Evolutionary conservation across 257 asterid species (phyloP), one percentile per base, ranked within the genome.

Genomic region (Anisodus tanguticus): DNA sequence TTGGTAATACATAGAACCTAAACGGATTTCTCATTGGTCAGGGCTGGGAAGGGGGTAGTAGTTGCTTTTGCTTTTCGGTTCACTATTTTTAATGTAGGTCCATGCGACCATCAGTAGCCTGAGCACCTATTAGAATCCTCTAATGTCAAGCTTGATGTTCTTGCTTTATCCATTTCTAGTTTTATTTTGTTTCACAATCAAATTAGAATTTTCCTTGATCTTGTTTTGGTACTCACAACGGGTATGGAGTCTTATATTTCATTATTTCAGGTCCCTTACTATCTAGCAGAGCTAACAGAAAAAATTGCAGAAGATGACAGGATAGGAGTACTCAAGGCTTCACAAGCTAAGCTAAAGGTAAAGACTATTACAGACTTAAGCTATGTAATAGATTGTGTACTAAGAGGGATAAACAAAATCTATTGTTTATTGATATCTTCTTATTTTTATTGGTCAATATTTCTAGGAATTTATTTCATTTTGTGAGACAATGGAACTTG

Each of bases 401-500:
- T 9, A 0, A 47, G 69, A 45, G 13, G 6, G 51, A 69, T 66
- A 49, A 74, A 5, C 8, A 10, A 11, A 72, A 72, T 17, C 4
- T 74, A 47, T 58, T 39, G 49, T 19, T 31, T 59, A 39, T 11
- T 39, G 57, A 41, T 63, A 59, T n/a, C 55, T 80, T 60, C 41
- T 19, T 59, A n/a, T n/a, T 37, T 41, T 58, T 11, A 15, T 79
- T 31, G 26, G 67, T 82, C 47, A 80, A 60, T 83, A 31, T 77
- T 67, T 17, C 66, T 86, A 97, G 99, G 98, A 93, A 86, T 97
- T 97, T 83, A 87, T 97, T 85, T 87, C 96, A 39, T 93, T 95
- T 62, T 97, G 97, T 86, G 99, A 95, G 90, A 88, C 92, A 2
- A 91, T 95, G 98, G 99, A 93, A 87, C 97, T 97, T 92, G 91